Evolutionary conservation across 2,329 filamentous ascomycete species (phyloP).

Genomic region (Ilyonectria mors-panacis): DNA sequence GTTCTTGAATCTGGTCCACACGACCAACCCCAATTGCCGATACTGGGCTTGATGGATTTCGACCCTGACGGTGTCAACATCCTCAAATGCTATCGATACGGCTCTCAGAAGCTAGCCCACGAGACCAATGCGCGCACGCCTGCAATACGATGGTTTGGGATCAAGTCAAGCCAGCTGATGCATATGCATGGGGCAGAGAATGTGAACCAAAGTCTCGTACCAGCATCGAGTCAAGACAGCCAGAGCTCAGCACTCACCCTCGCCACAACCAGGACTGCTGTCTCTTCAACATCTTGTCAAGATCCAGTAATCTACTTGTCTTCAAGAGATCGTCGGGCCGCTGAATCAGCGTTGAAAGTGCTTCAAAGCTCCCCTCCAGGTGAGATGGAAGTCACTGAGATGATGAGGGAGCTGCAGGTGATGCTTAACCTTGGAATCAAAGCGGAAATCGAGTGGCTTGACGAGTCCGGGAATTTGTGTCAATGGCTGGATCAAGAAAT

Average conservation of each 20-base stretch:
- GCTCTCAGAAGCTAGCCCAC: conserved; percentile 74
- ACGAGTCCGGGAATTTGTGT: conserved; percentile 66
- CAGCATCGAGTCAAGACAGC: not conserved
- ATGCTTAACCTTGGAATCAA: conserved; percentile 84
- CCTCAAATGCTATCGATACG: conserved; percentile 79
- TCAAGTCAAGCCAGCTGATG: conserved; percentile 61
- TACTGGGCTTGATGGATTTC: conserved; percentile 79
- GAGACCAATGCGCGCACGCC: conserved; percentile 68
- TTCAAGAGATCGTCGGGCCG: conserved; percentile 70
- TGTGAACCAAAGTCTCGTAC: not conserved
- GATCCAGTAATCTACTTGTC: conserved; percentile 61
- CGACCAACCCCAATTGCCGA: conserved; percentile 65
- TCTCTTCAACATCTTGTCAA: conserved; percentile 47
- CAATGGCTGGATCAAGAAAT: conserved; percentile 66
- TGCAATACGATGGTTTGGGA: conserved; percentile 75
- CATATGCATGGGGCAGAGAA: conserved; percentile 9
- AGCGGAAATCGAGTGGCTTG: conserved; percentile 82
- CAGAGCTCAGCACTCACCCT: conserved; percentile 24
- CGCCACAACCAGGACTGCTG: conserved; percentile 25
- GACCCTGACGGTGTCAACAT: conserved; percentile 85
- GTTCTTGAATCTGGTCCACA: conserved; percentile 71
- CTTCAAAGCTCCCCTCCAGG: conserved; percentile 48
- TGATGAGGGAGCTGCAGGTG: conserved; percentile 73
- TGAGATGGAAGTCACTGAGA: conserved; percentile 54
- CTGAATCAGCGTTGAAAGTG: conserved; percentile 66